Conservation (phyloP, 2,329 filamentous ascomycete genomes). For the Emmonsiellopsis sp. region DNA sequence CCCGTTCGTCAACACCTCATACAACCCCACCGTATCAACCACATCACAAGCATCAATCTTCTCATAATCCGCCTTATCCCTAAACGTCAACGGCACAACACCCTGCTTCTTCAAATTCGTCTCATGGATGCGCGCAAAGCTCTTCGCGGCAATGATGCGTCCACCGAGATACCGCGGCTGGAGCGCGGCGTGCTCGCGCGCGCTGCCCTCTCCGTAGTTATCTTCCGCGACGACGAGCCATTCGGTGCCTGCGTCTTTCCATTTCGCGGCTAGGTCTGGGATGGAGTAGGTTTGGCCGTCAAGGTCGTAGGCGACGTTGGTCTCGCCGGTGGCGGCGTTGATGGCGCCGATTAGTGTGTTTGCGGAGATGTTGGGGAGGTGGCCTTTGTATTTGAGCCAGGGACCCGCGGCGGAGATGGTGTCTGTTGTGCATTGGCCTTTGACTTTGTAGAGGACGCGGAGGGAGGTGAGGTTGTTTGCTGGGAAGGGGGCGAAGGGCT, state of each 20-base stretch:
- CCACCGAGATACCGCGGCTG: slow-evolving; percentile 88
- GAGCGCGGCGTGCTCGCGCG: slow-evolving; percentile 79
- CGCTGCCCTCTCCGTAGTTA: slow-evolving; percentile 91
- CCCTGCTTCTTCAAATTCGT: slow-evolving; percentile 97
- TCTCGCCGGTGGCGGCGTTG: slow-evolving; percentile 85
- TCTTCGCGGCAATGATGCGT: slow-evolving; percentile 74
- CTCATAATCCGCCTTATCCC: slow-evolving; percentile 80
- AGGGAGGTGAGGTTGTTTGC: slow-evolving; percentile 63
- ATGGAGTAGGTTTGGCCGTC: slow-evolving; percentile 69
- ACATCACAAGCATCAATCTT: slow-evolving; percentile 72
- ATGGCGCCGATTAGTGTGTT: slow-evolving; percentile 95
- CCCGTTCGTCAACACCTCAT: slow-evolving; percentile 67
- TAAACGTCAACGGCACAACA: slow-evolving; percentile 88
- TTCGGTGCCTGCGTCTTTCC: slow-evolving; percentile 64
- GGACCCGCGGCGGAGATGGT: slow-evolving; percentile 95
- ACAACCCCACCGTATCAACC: slow-evolving; percentile 72
- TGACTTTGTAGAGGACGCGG: slow-evolving; percentile 87
- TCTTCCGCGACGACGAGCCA: slow-evolving; percentile 97
- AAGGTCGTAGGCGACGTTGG: slow-evolving; percentile 83
- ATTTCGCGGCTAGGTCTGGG: slow-evolving; percentile 74
- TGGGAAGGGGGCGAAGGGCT: slow-evolving; percentile 84
- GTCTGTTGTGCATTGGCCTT: slow-evolving; percentile 97
- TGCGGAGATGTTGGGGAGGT: slow-evolving; percentile 92
- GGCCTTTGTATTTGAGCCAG: slow-evolving; percentile 99
- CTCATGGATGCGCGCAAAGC: slow-evolving; percentile 87